A percentile compares a stretch with the other conserved stretches of the same genome.
Evolutionary conservation across 768 basidiomycete species (phyloP).

Genomic region (Mycena albidolilacea): DNA sequence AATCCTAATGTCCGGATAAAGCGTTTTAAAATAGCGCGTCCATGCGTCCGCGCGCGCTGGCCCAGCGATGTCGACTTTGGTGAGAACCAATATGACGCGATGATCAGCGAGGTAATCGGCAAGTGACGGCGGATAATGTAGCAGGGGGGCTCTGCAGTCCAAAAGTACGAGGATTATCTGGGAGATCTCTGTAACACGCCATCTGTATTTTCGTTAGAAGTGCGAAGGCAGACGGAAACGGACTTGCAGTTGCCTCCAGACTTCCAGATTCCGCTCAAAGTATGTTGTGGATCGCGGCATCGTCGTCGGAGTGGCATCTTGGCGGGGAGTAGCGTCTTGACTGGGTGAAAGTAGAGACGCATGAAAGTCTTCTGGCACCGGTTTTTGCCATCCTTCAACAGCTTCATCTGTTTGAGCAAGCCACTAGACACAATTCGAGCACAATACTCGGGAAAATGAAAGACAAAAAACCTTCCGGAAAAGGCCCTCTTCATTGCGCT

Average conservation of each 20-base stretch:
- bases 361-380: conserved; percentile 42
- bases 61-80: conserved; percentile 91
- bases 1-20: conserved; percentile 69
- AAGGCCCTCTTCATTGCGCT: conserved; percentile 88
- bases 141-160: conserved; percentile 89
- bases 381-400: conserved; percentile 65
- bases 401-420: conserved; percentile 72
- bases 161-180: conserved; percentile 90
- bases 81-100: conserved; percentile 82
- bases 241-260: conserved; percentile 93
- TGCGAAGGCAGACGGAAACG: conserved; percentile 12
- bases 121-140: conserved; percentile 90
- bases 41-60: conserved; percentile 74
- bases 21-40: conserved; percentile 69
- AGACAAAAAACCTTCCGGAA: conserved; percentile 54
- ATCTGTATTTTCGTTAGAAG: conserved; percentile 60
- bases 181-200: conserved; percentile 94
- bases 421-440: conserved; percentile 64
- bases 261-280: conserved; percentile 93
- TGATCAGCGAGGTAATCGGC: conserved; percentile 69
- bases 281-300: conserved; percentile 81
- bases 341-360: conserved; percentile 3
- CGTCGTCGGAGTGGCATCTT: conserved; percentile 5
- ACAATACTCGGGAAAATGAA: not conserved
- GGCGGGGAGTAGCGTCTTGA: conserved; percentile 1